Evolutionary conservation across 164 flowering plant genomes (phyloP).

Genomic region (Berberis thunbergii): DNA sequence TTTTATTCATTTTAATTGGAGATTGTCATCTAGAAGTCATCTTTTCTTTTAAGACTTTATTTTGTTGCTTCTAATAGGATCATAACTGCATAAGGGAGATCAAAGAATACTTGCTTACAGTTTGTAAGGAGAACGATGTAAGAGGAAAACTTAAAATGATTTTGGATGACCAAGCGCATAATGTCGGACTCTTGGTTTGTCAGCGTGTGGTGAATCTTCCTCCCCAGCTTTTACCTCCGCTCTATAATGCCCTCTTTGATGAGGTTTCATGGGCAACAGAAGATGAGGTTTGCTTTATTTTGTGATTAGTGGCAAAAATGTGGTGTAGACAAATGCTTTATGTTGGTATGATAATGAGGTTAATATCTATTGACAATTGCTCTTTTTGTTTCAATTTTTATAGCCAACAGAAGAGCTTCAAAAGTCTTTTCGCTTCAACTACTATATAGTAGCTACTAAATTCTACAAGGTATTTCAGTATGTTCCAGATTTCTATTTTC

Average conservation of each 20-base stretch:
- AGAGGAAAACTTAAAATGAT: slow-evolving; percentile 10
- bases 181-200: slow-evolving; percentile 75
- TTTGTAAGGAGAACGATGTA: slow-evolving; percentile 33
- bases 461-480: slow-evolving; percentile 49
- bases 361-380: neutral
- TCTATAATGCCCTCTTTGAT: slow-evolving; percentile 84
- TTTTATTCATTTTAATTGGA: neutral
- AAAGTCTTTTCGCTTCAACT: slow-evolving; percentile 56
- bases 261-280: slow-evolving; percentile 89
- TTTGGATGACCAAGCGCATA: slow-evolving; percentile 43
- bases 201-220: slow-evolving; percentile 84
- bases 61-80: slow-evolving; percentile 32
- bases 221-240: slow-evolving; percentile 77
- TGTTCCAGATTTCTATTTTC: neutral
- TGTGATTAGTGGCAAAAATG: neutral
- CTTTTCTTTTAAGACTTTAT: too few species aligned
- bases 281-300: slow-evolving; percentile 64
- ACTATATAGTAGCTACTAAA: slow-evolving; percentile 47
- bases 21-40: neutral
- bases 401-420: slow-evolving; percentile 77
- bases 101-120: slow-evolving; percentile 51
- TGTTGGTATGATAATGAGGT: neutral
- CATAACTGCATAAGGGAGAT: slow-evolving; percentile 47
- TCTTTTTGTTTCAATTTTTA: slow-evolving; percentile 11
- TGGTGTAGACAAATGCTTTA: neutral